Base-by-base conservation (phyloP, 2,329 filamentous ascomycete species). In the Herpotrichia juniperi region DNA sequence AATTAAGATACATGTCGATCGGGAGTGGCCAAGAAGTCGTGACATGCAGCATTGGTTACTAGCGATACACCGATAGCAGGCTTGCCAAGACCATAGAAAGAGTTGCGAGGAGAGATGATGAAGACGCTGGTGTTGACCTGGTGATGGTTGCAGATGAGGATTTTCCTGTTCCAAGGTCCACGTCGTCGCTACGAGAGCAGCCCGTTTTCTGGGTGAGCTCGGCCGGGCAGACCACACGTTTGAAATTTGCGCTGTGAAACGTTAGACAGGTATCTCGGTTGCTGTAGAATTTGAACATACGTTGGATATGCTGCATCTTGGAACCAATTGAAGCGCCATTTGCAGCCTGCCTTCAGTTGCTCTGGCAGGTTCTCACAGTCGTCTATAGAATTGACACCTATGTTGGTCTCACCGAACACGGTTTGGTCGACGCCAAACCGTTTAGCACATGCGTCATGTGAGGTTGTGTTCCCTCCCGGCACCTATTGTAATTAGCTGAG, bases 271-370 rank as follows among this genome's bases (percentile, higher is more conserved):
- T 37, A 26, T 37, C n/a, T 57, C 46, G 48, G 43, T 50, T 53
- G 24, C 24, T 40, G 19, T 31, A 34, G 49, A 10, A 31, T 28
- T 43, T 31, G 37, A 30, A 58, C 58, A 17, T 70, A 70, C 71
- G 49, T 69, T n/a, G 70, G 71, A 54, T 57, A 71, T 8, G 50
- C 52, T 39, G 66, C 67, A 50, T 74, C 65, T 53, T 68, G 45
- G 34, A 71, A 67, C 71, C 71, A 74, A 51, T 72, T 66, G 50
- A 72, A 74, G 4, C 70, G 62, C 68, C 68, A 74, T 45, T 57
- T 35, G 47, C 71, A 74, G 16, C 63, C 66, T 6, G 59, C 43
- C 50, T 49, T 58, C 32, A 72, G 46, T 11, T 58, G 44, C 43
- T 67, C 59, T 25, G 71, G 71, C 26, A 74, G 62, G 21, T 68